These are phyloP conservation scores for Areca catechu DNA, from an alignment of 176 grass and related monocot species.

Conservation along the genomic window DNA sequence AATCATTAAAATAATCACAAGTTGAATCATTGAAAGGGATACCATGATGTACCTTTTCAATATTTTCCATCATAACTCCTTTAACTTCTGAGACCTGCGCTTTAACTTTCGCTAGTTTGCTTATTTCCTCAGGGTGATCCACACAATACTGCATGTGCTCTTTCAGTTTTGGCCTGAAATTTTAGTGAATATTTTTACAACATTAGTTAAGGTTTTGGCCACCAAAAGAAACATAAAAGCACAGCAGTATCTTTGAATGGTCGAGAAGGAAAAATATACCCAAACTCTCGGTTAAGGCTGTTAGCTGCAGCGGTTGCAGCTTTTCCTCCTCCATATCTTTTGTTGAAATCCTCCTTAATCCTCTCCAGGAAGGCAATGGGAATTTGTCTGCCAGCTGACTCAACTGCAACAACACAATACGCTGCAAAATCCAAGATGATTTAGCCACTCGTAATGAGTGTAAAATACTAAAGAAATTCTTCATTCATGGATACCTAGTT, in stretches of 20 bases:
- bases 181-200: neutral
- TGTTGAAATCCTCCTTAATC: conserved; percentile 83
- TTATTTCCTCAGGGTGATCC: conserved; percentile 83
- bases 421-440: conserved; percentile 33
- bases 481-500: no score
- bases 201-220: no score
- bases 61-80: conserved; percentile 98
- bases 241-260: no score
- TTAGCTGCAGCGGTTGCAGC: conserved; percentile 69
- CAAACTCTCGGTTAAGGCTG: conserved; percentile 74
- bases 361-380: conserved; percentile 85
- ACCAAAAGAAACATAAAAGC: no score
- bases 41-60: conserved; percentile 62
- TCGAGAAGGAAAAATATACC: conserved; percentile 22
- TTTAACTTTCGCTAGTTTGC: conserved; percentile 86
- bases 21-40: neutral
- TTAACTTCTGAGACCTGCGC: conserved; percentile 93
- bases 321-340: conserved; percentile 86
- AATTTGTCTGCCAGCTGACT: conserved; percentile 81
- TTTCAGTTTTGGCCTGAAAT: conserved; percentile 74
- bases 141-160: conserved; percentile 96
- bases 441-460: neutral
- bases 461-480: no score
- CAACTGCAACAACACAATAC: conserved; percentile 87
- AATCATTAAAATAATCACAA: no score